Percentiles rank a stretch among this genome's conserved stretches.
These are phyloP conservation scores for Alternaria gansuensis DNA, from an alignment of 2,329 filamentous ascomycete species.

Conservation along the genomic window DNA sequence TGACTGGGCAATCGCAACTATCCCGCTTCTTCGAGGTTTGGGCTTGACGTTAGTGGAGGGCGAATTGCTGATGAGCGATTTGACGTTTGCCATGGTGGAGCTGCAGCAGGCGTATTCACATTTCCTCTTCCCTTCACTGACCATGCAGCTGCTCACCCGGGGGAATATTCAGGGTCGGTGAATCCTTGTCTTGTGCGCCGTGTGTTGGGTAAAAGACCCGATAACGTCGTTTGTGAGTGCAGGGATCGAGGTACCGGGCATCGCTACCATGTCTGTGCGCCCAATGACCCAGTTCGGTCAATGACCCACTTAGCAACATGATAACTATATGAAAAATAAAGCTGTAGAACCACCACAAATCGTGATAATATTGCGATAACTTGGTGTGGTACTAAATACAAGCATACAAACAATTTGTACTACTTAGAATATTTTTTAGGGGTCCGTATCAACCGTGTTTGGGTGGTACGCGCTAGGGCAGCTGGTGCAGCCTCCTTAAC, in stretches of 20 bases:
- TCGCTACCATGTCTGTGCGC: too few relatives aligned
- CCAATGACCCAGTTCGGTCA: too few relatives aligned
- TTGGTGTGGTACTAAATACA: too few relatives aligned
- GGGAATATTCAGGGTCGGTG: slow-evolving; percentile 2
- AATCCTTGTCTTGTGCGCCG: slow-evolving; percentile 14
- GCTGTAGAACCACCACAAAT: too few relatives aligned
- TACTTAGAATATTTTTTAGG: too few relatives aligned
- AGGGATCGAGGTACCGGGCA: slow-evolving; percentile 15
- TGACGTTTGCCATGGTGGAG: slow-evolving; percentile 12
- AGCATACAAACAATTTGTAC: too few relatives aligned
- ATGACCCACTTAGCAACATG: too few relatives aligned
- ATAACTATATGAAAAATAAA: too few relatives aligned
- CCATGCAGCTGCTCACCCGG: slow-evolving; percentile 1
- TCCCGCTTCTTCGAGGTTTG: slow-evolving; percentile 16
- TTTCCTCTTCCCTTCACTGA: slow-evolving; percentile 7
- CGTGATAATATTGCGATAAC: too few relatives aligned
- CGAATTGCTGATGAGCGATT: slow-evolving; percentile 18
- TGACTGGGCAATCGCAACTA: slow-evolving; percentile 20
- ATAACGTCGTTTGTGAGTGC: slow-evolving; percentile 13
- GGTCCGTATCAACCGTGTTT: too few relatives aligned
- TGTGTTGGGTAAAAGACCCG: slow-evolving; percentile 14
- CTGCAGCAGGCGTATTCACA: slow-evolving; percentile 9
- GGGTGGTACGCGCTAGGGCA: too few relatives aligned
- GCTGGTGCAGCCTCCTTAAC: too few relatives aligned
- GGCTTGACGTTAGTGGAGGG: slow-evolving; percentile 11